Conservation (phyloP, 106 monocot genomes). For the Amphibolis antarctica region DNA sequence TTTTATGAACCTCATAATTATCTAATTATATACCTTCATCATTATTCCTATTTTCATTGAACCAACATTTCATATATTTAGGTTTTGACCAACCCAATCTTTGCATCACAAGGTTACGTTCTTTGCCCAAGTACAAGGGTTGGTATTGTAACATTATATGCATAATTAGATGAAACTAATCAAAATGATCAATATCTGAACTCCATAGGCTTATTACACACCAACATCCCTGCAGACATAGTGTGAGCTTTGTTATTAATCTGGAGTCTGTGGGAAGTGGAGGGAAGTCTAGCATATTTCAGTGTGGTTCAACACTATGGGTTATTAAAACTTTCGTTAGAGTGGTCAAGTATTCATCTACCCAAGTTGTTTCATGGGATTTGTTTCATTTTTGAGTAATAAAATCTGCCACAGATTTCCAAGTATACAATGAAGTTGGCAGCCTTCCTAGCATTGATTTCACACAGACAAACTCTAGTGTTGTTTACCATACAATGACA, state of each 20-base stretch:
- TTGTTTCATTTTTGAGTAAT: slow-evolving; percentile 79
- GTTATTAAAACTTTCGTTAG: slow-evolving; percentile 65
- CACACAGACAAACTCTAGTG: slow-evolving; percentile 63
- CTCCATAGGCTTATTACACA: no score
- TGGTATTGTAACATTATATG: no score
- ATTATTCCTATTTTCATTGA: no score
- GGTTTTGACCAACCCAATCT: no score
- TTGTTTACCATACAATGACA: slow-evolving; percentile 88
- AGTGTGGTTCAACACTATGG: slow-evolving; percentile 52
- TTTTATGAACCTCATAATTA: no score
- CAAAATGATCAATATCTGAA: no score
- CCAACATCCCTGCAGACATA: slow-evolving; percentile 27
- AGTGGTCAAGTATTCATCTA: slow-evolving; percentile 81
- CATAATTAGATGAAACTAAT: no score
- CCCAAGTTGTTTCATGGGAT: slow-evolving; percentile 84
- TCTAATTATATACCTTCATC: no score
- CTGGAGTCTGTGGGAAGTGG: slow-evolving; percentile 27
- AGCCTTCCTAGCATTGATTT: slow-evolving; percentile 92
- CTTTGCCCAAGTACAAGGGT: no score
- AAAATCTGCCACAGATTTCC: slow-evolving; percentile 95
- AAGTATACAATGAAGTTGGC: slow-evolving; percentile 88
- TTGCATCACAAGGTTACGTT: no score
- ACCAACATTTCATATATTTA: no score
- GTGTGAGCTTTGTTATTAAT: slow-evolving; percentile 18
- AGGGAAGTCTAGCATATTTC: slow-evolving; percentile 31